Evolutionary conservation across 2,329 filamentous ascomycete species (phyloP).

Genomic region (Knufia fluminis): DNA sequence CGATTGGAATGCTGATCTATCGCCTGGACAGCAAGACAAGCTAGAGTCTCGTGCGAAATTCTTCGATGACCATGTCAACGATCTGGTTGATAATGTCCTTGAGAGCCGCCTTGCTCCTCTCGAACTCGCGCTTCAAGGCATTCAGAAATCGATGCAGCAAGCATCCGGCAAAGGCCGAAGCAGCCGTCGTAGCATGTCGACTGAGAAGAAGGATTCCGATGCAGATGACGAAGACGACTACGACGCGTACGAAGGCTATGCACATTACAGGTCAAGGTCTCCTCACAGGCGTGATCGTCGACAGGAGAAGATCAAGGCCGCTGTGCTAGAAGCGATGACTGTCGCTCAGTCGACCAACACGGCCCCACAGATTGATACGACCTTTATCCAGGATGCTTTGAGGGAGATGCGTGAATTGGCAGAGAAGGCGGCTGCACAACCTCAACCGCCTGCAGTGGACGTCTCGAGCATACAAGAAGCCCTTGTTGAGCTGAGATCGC

Average conservation of each 20-base stretch:
- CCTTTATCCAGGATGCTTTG: slow-evolving; percentile 31
- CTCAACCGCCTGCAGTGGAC: slow-evolving; percentile 27
- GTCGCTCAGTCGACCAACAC: slow-evolving; percentile 5
- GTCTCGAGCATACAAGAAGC: slow-evolving; percentile 31
- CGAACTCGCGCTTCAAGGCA: slow-evolving; percentile 65
- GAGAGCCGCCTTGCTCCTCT: slow-evolving; percentile 70
- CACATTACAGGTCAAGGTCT: slow-evolving; percentile 60
- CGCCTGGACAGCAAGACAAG: slow-evolving; percentile 74
- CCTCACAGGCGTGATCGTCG: slow-evolving; percentile 64
- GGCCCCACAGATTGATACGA: slow-evolving; percentile 28
- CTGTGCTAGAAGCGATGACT: slow-evolving; percentile 55
- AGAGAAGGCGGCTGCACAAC: slow-evolving; percentile 31
- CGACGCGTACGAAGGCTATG: slow-evolving; percentile 34
- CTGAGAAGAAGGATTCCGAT: slow-evolving; percentile 68
- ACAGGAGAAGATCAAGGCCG: slow-evolving; percentile 47
- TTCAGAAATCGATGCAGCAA: slow-evolving; percentile 59
- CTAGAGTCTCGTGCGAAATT: slow-evolving; percentile 72
- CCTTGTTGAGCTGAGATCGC: slow-evolving; percentile 27
- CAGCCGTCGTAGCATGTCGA: slow-evolving; percentile 57
- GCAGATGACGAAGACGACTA: slow-evolving; percentile 90
- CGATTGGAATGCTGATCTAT: slow-evolving; percentile 85
- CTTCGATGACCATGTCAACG: slow-evolving; percentile 84
- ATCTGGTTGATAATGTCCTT: slow-evolving; percentile 69
- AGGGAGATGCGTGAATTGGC: slow-evolving; percentile 26
- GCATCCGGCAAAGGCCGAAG: slow-evolving; percentile 50